Evolutionary conservation across 805 yeast species (phyloP).

Genomic region (Jamesozyma gamospora): DNA sequence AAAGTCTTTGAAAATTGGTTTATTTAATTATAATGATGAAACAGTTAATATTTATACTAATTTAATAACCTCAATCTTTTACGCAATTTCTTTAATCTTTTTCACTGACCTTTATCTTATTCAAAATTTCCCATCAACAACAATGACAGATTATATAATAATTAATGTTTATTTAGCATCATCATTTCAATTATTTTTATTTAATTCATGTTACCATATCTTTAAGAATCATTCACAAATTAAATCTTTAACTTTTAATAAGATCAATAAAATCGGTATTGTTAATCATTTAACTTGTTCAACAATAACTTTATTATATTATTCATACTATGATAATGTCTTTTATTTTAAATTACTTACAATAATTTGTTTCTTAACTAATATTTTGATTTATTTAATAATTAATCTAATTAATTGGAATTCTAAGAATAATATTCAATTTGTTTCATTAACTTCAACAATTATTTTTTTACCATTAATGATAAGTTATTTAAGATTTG

Average conservation of each 20-base stretch:
- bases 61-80: constrained; percentile 1
- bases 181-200: constrained; percentile 43
- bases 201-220: constrained; percentile 53
- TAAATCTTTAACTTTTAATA: constrained; percentile 45
- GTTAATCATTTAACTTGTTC: constrained; percentile 53
- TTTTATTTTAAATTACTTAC: constrained; percentile 22
- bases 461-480: constrained; percentile 58
- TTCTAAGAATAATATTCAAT: constrained; percentile 41
- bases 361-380: constrained; percentile 40
- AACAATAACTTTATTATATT: constrained; percentile 37
- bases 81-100: constrained; percentile 11
- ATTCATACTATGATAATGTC: constrained; percentile 31
- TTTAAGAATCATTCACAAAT: constrained; percentile 49
- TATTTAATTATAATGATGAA: constrained; percentile 3
- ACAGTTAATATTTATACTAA: constrained; percentile 5
- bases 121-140: constrained; percentile 19
- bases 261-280: constrained; percentile 61
- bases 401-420: constrained; percentile 46
- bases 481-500: constrained; percentile 40
- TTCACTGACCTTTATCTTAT: constrained; percentile 19
- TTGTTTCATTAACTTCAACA: constrained; percentile 65
- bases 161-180: constrained; percentile 44
- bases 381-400: constrained; percentile 41
- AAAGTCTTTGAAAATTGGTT: constrained; percentile 1
- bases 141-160: constrained; percentile 37